Evolutionary conservation across 2,329 filamentous ascomycete species (phyloP), one percentile per base, ranked within the genome.

Genomic region (Penicillium frequentans): DNA sequence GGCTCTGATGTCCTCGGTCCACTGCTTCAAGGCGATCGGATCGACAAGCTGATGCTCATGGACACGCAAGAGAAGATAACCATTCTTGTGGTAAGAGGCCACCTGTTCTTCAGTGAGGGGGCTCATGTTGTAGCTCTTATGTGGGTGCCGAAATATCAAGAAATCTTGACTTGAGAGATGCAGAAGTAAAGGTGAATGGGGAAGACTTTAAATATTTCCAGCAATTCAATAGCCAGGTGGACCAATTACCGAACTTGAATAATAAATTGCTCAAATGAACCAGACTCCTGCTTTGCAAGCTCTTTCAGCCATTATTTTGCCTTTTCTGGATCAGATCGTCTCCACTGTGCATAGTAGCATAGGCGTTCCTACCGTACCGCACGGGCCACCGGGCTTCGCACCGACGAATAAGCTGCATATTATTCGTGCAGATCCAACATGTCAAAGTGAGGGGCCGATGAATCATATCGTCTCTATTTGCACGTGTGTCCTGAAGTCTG

Each of bases 31-130:
- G 3, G 64, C 55, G 10, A 51, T 33, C 11, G 68, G 65, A 9
- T 64, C 60, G 13, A 71, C 65, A 6, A 71, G 61, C n/a, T 66
- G 50, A 48, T 71, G 68, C 44, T 71, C 63, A 24, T 53, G 47
- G n/a, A 58, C 61, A 9, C 62, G 63, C 13, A 71, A 57, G 3
- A 70, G 44, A 7, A 71, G 62, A 31, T 64, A 71, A 2, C 68
- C 68, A 45, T 70, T 61, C 8, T 63, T 52, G 43, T 71, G 60
- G 52, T 66, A 71, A 10, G 55, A 64, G 35, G 57, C 61, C 10
- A 69, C 54, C 31, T 69, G 61, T 8, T 59, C 61, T 19, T 56
- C 45, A 23, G 58, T 65, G 31, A 65, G 64, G 21, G 52, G 46
- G 14, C 37, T 27, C 63, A 65, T 65, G 5, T 33, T 56, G 19